These are phyloP conservation scores for Pyracantha coccinea DNA, from an alignment of 331 rosid genomes.

Conservation along the genomic window DNA sequence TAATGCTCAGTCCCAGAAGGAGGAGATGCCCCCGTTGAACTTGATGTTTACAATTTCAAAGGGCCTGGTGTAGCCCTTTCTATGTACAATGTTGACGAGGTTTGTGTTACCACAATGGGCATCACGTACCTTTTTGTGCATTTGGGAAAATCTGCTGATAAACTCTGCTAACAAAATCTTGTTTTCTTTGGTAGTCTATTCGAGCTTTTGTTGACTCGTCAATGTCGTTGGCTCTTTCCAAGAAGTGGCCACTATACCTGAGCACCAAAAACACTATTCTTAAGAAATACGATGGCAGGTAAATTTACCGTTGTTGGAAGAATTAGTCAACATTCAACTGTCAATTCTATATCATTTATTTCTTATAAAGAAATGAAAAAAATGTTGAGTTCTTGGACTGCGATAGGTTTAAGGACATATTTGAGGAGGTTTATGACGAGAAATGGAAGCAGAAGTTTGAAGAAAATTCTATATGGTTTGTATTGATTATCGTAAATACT, in stretches of 20 bases:
- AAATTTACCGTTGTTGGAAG: background rate
- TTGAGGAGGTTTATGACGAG: slow-evolving; percentile 81
- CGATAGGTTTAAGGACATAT: slow-evolving; percentile 92
- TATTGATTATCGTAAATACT: slow-evolving; percentile 3
- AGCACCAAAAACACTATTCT: slow-evolving; percentile 97
- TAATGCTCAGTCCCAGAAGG: slow-evolving; percentile 65
- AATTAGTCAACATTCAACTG: background rate
- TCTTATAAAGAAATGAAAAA: background rate
- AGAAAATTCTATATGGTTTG: slow-evolving; percentile 85
- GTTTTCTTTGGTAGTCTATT: slow-evolving; percentile 52
- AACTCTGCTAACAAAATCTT: slow-evolving; percentile 2
- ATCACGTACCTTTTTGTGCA: background rate
- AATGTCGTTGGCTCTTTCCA: slow-evolving; percentile 68
- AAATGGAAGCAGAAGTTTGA: slow-evolving; percentile 87
- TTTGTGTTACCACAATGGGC: slow-evolving; percentile 22
- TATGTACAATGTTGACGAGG: slow-evolving; percentile 96
- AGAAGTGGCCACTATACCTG: slow-evolving; percentile 94
- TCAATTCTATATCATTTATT: background rate
- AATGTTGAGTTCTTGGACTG: slow-evolving; percentile 12
- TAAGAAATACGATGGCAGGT: slow-evolving; percentile 98
- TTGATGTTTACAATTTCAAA: slow-evolving; percentile 75
- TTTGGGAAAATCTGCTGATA: background rate
- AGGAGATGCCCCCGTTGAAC: slow-evolving; percentile 57
- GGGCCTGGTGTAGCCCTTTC: slow-evolving; percentile 94
- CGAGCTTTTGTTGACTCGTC: slow-evolving; percentile 92